Evolutionary conservation across 1,139 yeast genomes (phyloP).

Genomic region (Starmera stellimalicola): DNA sequence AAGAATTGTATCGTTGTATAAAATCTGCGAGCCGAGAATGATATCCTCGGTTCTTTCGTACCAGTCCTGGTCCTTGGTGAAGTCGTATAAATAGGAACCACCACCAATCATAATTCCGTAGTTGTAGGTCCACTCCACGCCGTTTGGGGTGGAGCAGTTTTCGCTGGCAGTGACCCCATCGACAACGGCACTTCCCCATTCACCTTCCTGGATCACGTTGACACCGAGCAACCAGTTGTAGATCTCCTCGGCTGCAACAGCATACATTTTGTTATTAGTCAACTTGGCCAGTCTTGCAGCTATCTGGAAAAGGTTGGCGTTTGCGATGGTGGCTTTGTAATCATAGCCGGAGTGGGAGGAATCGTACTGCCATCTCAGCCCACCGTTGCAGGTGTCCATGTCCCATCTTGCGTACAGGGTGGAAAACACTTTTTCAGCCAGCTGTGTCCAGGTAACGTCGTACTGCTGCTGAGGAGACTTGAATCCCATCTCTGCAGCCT

Average conservation of each 20-base stretch:
- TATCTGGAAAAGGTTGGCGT: constrained; percentile 67
- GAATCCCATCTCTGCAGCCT: constrained; percentile 54
- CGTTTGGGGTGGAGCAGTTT: constrained; percentile 47
- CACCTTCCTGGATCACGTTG: constrained; percentile 34
- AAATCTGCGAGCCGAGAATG: constrained; percentile 42
- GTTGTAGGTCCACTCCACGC: constrained; percentile 67
- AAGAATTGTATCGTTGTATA: constrained; percentile 41
- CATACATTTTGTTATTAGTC: constrained; percentile 54
- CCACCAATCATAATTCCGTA: constrained; percentile 72
- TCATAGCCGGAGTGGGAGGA: constrained; percentile 68
- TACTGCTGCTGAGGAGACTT: constrained; percentile 15
- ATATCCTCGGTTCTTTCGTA: constrained; percentile 38
- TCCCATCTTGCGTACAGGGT: constrained; percentile 78
- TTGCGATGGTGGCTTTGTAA: constrained; percentile 72
- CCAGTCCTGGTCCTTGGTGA: constrained; percentile 55
- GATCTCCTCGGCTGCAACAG: constrained; percentile 53
- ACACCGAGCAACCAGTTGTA: constrained; percentile 62
- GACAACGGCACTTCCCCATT: constrained; percentile 36
- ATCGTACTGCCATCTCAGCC: constrained; percentile 81
- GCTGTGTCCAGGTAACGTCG: constrained; percentile 53
- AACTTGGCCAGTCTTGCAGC: constrained; percentile 73
- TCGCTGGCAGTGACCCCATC: constrained; percentile 62
- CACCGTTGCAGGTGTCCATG: constrained; percentile 52
- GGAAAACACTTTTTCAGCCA: constrained; percentile 70
- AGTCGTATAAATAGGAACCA: constrained; percentile 59